phyloP scores from a whole-genome alignment of 1,139 yeast genomes.

The Spencermartinsiella ligniputridi region DNA sequence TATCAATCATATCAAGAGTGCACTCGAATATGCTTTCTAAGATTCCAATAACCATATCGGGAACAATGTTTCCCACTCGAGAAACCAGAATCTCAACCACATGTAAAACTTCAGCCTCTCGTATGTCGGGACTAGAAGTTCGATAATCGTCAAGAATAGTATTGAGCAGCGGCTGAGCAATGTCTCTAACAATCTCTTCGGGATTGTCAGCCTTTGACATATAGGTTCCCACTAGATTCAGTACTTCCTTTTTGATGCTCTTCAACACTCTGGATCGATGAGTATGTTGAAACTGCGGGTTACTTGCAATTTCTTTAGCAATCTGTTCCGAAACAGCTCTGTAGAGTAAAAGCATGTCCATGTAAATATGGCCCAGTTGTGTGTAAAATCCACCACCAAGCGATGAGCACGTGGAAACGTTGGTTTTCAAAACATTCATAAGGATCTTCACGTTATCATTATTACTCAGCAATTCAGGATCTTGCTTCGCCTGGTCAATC shows the following conservation, averaged over 20 bases:
- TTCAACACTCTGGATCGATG: slow-evolving; percentile 94
- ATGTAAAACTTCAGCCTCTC: slow-evolving; percentile 95
- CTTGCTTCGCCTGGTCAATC: slow-evolving; percentile 80
- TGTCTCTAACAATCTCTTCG: slow-evolving; percentile 78
- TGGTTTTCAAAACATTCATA: slow-evolving; percentile 90
- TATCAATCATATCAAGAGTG: slow-evolving; percentile 91
- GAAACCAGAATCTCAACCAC: slow-evolving; percentile 89
- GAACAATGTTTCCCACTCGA: slow-evolving; percentile 82
- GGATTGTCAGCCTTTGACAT: slow-evolving; percentile 81
- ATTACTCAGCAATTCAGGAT: slow-evolving; percentile 77
- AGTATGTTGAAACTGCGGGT: slow-evolving; percentile 57
- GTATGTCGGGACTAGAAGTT: slow-evolving; percentile 87
- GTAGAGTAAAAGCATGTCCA: slow-evolving; percentile 85
- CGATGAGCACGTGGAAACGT: slow-evolving; percentile 88
- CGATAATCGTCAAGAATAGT: slow-evolving; percentile 90
- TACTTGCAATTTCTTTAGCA: slow-evolving; percentile 13
- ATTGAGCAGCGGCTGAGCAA: slow-evolving; percentile 76
- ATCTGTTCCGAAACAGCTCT: slow-evolving; percentile 89
- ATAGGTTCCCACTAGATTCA: slow-evolving; percentile 85
- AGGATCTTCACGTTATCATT: slow-evolving; percentile 88
- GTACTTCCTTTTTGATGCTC: slow-evolving; percentile 91
- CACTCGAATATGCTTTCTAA: slow-evolving; percentile 91
- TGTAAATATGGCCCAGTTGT: slow-evolving; percentile 81
- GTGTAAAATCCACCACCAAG: slow-evolving; percentile 89
- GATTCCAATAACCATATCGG: slow-evolving; percentile 84